These are phyloP conservation scores for Rosa persica DNA, from an alignment of 306 rosid genomes.

Conservation along the genomic window DNA sequence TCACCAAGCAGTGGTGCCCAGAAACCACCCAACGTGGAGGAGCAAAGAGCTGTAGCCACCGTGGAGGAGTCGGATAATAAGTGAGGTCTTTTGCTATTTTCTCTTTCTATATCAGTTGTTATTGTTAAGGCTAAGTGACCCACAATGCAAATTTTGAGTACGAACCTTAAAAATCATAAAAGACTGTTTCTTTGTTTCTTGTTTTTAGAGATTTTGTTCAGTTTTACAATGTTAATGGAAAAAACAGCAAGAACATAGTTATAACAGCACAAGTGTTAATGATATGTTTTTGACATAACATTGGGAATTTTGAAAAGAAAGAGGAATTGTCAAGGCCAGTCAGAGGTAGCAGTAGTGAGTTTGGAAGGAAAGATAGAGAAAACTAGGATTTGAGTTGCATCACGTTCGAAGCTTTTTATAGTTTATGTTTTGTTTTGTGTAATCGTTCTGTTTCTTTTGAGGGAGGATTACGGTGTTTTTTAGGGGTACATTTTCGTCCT, in stretches of 20 bases:
- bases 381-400: not conserved
- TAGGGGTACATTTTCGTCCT: not conserved
- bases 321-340: not conserved
- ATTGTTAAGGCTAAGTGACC: not conserved
- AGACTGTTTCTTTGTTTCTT: not conserved
- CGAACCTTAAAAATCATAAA: not conserved
- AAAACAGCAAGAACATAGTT: too few species aligned
- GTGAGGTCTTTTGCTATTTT: constrained; percentile 16
- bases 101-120: not conserved
- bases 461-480: not conserved
- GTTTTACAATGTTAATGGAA: too few species aligned
- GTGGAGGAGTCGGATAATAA: constrained; percentile 15
- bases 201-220: too few species aligned
- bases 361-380: not conserved
- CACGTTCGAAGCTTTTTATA: not conserved
- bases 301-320: not conserved
- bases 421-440: not conserved
- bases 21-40: constrained; percentile 3
- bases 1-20: not conserved
- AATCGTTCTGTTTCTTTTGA: not conserved
- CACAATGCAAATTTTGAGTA: not conserved
- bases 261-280: not conserved
- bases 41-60: not conserved
- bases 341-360: not conserved
- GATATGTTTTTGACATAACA: not conserved